Conservation (phyloP, 2,329 filamentous ascomycete species). For the Shiraia bambusicola region DNA sequence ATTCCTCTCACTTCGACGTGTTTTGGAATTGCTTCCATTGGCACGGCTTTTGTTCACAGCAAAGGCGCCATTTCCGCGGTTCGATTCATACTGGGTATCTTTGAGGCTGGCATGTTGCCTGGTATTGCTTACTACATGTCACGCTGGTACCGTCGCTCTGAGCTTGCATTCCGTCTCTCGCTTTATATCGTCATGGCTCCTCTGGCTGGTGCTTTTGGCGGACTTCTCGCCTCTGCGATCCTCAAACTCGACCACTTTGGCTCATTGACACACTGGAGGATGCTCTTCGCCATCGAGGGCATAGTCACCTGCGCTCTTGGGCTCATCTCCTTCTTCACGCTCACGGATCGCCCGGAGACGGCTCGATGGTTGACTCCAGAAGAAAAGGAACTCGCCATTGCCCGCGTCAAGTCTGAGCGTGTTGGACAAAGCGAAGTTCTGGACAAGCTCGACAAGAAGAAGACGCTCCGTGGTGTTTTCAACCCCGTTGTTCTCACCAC, state of each 20-base stretch:
- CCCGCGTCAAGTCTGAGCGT: slow-evolving; percentile 68
- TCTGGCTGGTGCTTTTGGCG: slow-evolving; percentile 70
- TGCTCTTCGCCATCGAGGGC: slow-evolving; percentile 74
- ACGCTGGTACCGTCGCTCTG: slow-evolving; percentile 69
- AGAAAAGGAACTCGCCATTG: slow-evolving; percentile 67
- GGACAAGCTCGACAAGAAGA: slow-evolving; percentile 62
- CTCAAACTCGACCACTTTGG: slow-evolving; percentile 62
- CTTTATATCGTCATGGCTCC: slow-evolving; percentile 72
- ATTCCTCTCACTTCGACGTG: slow-evolving; percentile 62
- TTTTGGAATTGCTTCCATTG: slow-evolving; percentile 65
- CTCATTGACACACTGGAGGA: slow-evolving; percentile 60
- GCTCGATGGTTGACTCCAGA: slow-evolving; percentile 66
- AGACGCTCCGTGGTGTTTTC: slow-evolving; percentile 63
- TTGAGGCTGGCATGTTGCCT: slow-evolving; percentile 73
- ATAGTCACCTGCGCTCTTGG: slow-evolving; percentile 61
- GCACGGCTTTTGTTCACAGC: slow-evolving; percentile 65
- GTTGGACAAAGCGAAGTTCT: slow-evolving; percentile 63
- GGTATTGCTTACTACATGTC: slow-evolving; percentile 74
- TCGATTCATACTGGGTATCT: slow-evolving; percentile 65
- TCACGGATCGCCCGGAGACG: slow-evolving; percentile 69
- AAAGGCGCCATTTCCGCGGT: slow-evolving; percentile 59
- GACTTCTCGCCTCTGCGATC: slow-evolving; percentile 63
- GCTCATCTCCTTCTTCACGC: slow-evolving; percentile 62
- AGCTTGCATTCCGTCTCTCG: slow-evolving; percentile 67
- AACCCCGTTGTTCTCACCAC: slow-evolving; percentile 62